Percentiles rank a stretch among this genome's conserved stretches.
Evolutionary conservation across 1,284 basidiomycete genomes (phyloP).

Genomic region (Microbotryum violaceum): DNA sequence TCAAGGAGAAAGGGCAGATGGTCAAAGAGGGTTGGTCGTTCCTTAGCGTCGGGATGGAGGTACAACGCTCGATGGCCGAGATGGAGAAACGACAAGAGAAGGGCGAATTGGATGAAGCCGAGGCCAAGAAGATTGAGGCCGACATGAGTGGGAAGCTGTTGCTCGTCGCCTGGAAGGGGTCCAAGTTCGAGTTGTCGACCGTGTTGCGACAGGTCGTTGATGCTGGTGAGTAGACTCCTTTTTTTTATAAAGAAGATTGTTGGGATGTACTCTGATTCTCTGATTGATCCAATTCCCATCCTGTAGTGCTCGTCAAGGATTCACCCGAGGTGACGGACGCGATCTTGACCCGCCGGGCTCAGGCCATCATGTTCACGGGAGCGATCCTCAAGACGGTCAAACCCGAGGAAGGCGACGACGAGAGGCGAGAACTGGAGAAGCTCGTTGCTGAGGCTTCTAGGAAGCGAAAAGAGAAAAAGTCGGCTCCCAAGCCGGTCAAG

Average conservation of each 20-base stretch:
- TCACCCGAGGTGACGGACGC: slow-evolving; percentile 68
- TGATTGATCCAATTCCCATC: not conserved
- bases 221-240: slow-evolving; percentile 51
- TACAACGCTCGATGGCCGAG: slow-evolving; percentile 58
- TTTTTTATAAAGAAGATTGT: not conserved
- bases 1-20: slow-evolving; percentile 79
- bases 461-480: slow-evolving; percentile 28
- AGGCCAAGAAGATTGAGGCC: slow-evolving; percentile 68
- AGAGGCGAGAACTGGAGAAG: slow-evolving; percentile 75
- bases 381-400: slow-evolving; percentile 73
- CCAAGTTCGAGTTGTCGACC: slow-evolving; percentile 68
- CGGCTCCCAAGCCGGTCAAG: slow-evolving; percentile 11
- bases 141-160: slow-evolving; percentile 89
- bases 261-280: slow-evolving; percentile 12
- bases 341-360: slow-evolving; percentile 64
- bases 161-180: slow-evolving; percentile 90
- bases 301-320: slow-evolving; percentile 64
- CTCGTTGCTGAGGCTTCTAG: slow-evolving; percentile 30
- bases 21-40: slow-evolving; percentile 78
- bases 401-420: slow-evolving; percentile 83
- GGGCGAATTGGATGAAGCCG: slow-evolving; percentile 62
- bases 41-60: slow-evolving; percentile 45
- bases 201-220: slow-evolving; percentile 41
- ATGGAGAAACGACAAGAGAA: slow-evolving; percentile 85
- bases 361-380: slow-evolving; percentile 75